Evolutionary conservation across 2,329 filamentous ascomycete genomes (phyloP).

Genomic region (Orbilia brochopaga): DNA sequence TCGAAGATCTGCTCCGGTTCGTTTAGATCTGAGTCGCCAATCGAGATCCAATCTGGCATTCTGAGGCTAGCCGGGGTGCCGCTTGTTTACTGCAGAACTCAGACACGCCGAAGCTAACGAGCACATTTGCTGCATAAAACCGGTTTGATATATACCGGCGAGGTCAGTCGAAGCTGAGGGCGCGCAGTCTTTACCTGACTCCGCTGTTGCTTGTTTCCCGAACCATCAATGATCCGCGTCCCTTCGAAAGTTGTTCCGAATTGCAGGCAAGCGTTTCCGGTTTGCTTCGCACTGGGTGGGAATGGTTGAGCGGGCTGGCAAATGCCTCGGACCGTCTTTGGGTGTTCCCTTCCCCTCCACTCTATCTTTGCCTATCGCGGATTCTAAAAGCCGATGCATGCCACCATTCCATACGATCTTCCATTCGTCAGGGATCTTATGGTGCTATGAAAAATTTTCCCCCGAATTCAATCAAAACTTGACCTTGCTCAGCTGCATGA

Average conservation of each 20-base stretch:
- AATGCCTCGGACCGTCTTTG: conserved; percentile 27
- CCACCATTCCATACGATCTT: conserved; percentile 21
- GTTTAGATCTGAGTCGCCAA: conserved; percentile 49
- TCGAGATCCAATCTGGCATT: conserved; percentile 48
- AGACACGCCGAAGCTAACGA: conserved; percentile 6
- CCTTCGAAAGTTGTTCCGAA: conserved; percentile 20
- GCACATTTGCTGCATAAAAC: conserved; percentile 16
- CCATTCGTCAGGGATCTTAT: conserved; percentile 14
- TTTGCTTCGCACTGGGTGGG: conserved; percentile 16
- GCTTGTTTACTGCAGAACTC: conserved; percentile 14
- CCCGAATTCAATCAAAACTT: not conserved
- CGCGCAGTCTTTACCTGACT: not conserved
- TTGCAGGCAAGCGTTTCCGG: conserved; percentile 20
- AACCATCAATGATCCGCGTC: conserved; percentile 27
- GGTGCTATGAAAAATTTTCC: not conserved
- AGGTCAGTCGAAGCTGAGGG: conserved; percentile 8
- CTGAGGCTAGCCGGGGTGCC: conserved; percentile 26
- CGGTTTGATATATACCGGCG: conserved; percentile 16
- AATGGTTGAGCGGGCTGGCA: conserved; percentile 22
- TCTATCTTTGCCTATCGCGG: conserved; percentile 43
- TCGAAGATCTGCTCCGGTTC: conserved; percentile 29
- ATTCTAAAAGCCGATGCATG: conserved; percentile 17
- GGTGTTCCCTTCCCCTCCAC: conserved; percentile 16
- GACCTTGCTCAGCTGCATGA: not conserved
- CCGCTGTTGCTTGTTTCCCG: conserved; percentile 26